A percentile compares a stretch with the other conserved stretches of the same genome.
These are phyloP conservation scores for Penicillium sp. DNA, from an alignment of 2,329 filamentous ascomycete genomes.

Conservation along the genomic window DNA sequence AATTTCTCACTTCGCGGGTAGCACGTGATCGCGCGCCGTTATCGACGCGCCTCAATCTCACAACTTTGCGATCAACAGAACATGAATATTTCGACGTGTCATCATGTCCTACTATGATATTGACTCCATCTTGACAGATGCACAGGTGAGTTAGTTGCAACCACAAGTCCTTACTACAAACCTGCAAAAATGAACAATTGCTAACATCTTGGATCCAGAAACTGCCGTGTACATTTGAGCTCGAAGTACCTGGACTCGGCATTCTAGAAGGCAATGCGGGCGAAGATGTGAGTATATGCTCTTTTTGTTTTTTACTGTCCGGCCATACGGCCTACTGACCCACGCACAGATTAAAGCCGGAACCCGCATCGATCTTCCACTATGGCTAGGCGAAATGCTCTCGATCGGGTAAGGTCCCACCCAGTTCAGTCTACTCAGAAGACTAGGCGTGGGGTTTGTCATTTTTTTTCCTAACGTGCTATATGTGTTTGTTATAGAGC, in stretches of 20 bases:
- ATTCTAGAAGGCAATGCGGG: slow-evolving; percentile 82
- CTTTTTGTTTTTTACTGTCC: background rate
- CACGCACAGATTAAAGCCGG: slow-evolving; percentile 67
- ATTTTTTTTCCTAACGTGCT: background rate
- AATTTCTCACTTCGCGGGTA: background rate
- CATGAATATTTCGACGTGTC: slow-evolving; percentile 10
- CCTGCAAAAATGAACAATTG: background rate
- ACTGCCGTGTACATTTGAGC: slow-evolving; percentile 91
- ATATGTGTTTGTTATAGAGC: slow-evolving; percentile 29
- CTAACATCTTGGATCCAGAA: slow-evolving; percentile 58
- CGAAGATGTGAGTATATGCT: slow-evolving; percentile 48
- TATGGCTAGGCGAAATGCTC: slow-evolving; percentile 95
- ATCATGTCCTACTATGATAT: slow-evolving; percentile 50
- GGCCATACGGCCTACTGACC: background rate
- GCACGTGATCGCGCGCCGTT: slow-evolving; percentile 18
- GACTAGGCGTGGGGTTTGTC: background rate
- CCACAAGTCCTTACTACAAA: background rate
- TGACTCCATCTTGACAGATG: slow-evolving; percentile 49
- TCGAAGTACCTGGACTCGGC: slow-evolving; percentile 82
- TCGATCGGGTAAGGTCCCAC: slow-evolving; percentile 45
- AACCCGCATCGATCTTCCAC: slow-evolving; percentile 76
- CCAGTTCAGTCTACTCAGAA: background rate
- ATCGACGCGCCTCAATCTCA: slow-evolving; percentile 12
- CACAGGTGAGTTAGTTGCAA: slow-evolving; percentile 34
- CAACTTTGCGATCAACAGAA: slow-evolving; percentile 8